Conservation (phyloP, 345 rosid species). For the Noccaea bulbosa region DNA sequence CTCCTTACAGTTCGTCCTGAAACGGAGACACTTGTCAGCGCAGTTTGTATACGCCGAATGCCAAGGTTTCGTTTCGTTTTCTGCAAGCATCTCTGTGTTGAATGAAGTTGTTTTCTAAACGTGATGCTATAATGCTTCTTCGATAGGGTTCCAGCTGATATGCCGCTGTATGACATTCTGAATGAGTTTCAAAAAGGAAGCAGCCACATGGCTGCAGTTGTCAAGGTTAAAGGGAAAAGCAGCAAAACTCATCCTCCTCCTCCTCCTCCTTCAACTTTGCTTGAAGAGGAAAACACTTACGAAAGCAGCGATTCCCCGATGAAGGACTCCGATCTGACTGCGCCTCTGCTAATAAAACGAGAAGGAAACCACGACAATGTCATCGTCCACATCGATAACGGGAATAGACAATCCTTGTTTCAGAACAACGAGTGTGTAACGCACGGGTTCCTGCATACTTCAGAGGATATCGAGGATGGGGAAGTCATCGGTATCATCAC, state of each 20-base stretch:
- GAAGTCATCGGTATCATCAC: slow-evolving; percentile 97
- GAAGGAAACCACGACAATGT: slow-evolving; percentile 59
- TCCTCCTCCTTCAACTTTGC: slow-evolving; percentile 49
- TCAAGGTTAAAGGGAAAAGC: slow-evolving; percentile 70
- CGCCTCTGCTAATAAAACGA: slow-evolving; percentile 68
- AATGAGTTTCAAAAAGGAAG: slow-evolving; percentile 99
- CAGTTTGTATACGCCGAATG: slow-evolving; percentile 91
- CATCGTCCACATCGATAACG: slow-evolving; percentile 70
- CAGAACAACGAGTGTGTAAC: slow-evolving; percentile 47
- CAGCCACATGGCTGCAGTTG: slow-evolving; percentile 99
- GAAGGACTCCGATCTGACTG: slow-evolving; percentile 54
- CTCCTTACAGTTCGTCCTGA: slow-evolving; percentile 98
- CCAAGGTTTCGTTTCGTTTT: no score
- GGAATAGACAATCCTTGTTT: slow-evolving; percentile 41
- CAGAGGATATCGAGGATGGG: slow-evolving; percentile 90
- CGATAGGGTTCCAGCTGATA: slow-evolving; percentile 91
- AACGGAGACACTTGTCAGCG: slow-evolving; percentile 96
- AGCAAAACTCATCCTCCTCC: slow-evolving; percentile 53
- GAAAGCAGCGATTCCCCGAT: slow-evolving; percentile 46
- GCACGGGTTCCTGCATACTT: slow-evolving; percentile 46
- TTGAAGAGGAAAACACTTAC: slow-evolving; percentile 54
- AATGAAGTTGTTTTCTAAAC: not conserved
- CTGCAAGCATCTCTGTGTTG: not conserved
- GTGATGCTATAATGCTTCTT: slow-evolving; percentile 8
- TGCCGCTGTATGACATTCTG: slow-evolving; percentile 94